phyloP scores from a whole-genome alignment of 208 protist species.

The Crithidia fasciculata region DNA sequence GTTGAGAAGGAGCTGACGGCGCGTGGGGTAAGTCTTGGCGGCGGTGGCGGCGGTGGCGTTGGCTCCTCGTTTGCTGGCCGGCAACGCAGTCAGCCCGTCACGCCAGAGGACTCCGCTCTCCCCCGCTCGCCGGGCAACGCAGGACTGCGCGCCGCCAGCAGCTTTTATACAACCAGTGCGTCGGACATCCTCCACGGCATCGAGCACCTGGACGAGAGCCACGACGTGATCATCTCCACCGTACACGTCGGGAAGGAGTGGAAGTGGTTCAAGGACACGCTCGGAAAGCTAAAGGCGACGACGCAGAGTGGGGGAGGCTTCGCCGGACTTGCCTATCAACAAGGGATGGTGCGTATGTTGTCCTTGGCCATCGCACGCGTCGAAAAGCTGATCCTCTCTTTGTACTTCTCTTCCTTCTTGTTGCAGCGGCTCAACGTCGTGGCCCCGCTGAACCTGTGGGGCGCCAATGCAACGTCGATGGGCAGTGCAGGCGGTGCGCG shows the following conservation, averaged over 20 bases:
- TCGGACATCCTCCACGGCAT: conserved; percentile 21
- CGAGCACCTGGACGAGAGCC: conserved; percentile 16
- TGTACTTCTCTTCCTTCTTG: conserved; percentile 35
- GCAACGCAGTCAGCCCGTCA: conserved; percentile 1
- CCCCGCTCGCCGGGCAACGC: background rate
- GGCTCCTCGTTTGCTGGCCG: background rate
- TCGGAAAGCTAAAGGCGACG: conserved; percentile 8
- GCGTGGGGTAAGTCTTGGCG: conserved; percentile 5
- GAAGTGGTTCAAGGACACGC: conserved; percentile 15
- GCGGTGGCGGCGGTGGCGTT: too few relatives aligned
- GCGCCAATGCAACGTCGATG: background rate
- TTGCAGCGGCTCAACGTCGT: conserved; percentile 10
- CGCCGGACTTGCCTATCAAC: conserved; percentile 11
- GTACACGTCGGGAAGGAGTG: conserved; percentile 39
- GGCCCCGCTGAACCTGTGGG: conserved; percentile 9
- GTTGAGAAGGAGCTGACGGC: conserved; percentile 29
- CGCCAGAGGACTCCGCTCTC: conserved; percentile 12
- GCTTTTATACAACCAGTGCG: background rate
- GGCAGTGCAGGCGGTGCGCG: background rate
- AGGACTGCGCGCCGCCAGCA: background rate
- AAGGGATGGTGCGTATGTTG: conserved; percentile 5
- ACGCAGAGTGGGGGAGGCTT: background rate
- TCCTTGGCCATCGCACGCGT: conserved; percentile 18
- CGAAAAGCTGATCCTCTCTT: conserved; percentile 28
- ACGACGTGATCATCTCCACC: conserved; percentile 26